Conservation (phyloP, 306 rosid genomes). For the Alnus glutinosa region DNA sequence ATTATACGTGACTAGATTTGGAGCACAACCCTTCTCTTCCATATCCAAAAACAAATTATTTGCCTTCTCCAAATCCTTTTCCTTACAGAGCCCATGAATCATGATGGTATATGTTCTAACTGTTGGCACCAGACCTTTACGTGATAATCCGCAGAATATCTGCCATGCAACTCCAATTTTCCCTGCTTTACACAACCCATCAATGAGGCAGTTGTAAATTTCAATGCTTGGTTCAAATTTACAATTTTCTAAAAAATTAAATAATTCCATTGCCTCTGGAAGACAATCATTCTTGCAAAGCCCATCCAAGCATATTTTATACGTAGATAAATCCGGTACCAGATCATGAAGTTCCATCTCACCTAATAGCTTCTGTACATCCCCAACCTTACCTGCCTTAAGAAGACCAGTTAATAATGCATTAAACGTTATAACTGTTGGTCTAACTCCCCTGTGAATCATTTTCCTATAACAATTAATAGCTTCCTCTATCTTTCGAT, state of each 20-base stretch:
- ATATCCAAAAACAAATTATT: constrained; percentile 38
- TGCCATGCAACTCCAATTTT: constrained; percentile 41
- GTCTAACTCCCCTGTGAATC: constrained; percentile 36
- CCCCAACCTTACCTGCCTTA: constrained; percentile 34
- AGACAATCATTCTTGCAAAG: constrained; percentile 42
- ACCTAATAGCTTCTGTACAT: constrained; percentile 33
- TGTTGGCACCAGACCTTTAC: constrained; percentile 27
- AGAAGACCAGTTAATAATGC: constrained; percentile 38
- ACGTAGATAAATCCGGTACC: constrained; percentile 26
- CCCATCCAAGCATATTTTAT: constrained; percentile 33
- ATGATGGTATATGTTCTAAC: constrained; percentile 38
- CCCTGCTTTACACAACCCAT: constrained; percentile 36
- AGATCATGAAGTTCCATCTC: constrained; percentile 38
- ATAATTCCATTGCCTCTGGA: constrained; percentile 41
- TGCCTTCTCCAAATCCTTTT: constrained; percentile 41
- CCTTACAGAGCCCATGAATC: constrained; percentile 47
- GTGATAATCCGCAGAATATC: constrained; percentile 28
- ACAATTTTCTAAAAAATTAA: constrained; percentile 27
- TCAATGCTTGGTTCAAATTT: constrained; percentile 21
- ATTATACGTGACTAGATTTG: constrained; percentile 34
- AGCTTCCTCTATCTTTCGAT: constrained; percentile 40
- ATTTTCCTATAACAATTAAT: constrained; percentile 30
- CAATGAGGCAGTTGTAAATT: constrained; percentile 25
- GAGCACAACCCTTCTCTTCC: constrained; percentile 46
- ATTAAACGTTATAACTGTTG: constrained; percentile 27